Conservation (phyloP, 352 stramenopile genomes). For the Hyphochytrium catenoides region DNA sequence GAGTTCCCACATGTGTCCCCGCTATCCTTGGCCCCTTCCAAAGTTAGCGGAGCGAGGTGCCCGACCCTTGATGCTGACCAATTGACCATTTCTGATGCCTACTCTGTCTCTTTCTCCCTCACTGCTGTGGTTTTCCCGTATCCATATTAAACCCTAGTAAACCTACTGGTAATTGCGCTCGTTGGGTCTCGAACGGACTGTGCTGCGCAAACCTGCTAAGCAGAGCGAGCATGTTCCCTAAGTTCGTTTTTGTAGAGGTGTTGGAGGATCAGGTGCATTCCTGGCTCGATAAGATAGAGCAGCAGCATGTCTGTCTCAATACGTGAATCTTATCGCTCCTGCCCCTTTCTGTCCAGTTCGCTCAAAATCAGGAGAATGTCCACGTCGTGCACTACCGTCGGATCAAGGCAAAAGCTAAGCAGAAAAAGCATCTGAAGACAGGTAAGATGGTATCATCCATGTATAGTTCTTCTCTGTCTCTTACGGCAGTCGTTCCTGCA, state of each 20-base stretch:
- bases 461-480: too few species aligned
- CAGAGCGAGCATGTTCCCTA: conserved; percentile 9
- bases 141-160: too few species aligned
- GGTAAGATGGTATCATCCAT: conserved; percentile 3
- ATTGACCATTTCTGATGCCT: too few species aligned
- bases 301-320: too few species aligned
- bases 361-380: conserved; percentile 6
- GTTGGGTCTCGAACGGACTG: conserved; percentile 8
- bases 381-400: conserved; percentile 8
- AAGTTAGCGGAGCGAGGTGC: too few species aligned
- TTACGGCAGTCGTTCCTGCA: too few species aligned
- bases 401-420: conserved; percentile 6
- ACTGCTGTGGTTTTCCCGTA: too few species aligned
- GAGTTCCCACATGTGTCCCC: too few species aligned
- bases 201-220: conserved; percentile 7
- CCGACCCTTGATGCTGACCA: too few species aligned
- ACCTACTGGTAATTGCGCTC: conserved; percentile 7
- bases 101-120: too few species aligned
- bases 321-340: neutral
- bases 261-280: conserved; percentile 7
- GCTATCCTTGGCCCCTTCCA: too few species aligned
- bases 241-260: conserved; percentile 8
- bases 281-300: neutral
- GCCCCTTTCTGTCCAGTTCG: conserved; percentile 3
- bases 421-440: conserved; percentile 7